Evolutionary conservation across 2,329 filamentous ascomycete species (phyloP).

Genomic region (Gremmenia infestans): DNA sequence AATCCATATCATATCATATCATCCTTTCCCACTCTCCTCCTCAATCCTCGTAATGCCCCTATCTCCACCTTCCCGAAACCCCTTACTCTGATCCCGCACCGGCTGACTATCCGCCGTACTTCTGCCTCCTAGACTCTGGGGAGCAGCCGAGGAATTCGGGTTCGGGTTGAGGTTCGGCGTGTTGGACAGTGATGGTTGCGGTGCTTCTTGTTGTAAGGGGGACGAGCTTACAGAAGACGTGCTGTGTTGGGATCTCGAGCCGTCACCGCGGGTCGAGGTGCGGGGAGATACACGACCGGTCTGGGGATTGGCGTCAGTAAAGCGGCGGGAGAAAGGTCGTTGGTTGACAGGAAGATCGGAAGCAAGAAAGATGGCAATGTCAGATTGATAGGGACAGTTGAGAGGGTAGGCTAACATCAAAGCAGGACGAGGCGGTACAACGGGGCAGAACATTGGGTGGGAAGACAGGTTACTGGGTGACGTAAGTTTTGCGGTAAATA

Average conservation of each 20-base stretch:
- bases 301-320: slow-evolving; percentile 1
- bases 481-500: too few species aligned
- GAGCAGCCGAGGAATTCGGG: slow-evolving; percentile 10
- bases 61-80: slow-evolving; percentile 25
- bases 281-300: slow-evolving; percentile 24
- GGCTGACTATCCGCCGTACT: slow-evolving; percentile 24
- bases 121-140: slow-evolving; percentile 18
- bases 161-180: slow-evolving; percentile 19
- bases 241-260: slow-evolving; percentile 11
- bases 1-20: too few species aligned
- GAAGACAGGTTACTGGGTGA: too few species aligned
- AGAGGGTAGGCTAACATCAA: neutral
- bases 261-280: slow-evolving; percentile 14
- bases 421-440: too few species aligned
- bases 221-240: slow-evolving; percentile 39
- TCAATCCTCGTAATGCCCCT: slow-evolving; percentile 27
- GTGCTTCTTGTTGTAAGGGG: slow-evolving; percentile 38
- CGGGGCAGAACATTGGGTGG: too few species aligned
- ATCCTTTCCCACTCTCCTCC: slow-evolving; percentile 13
- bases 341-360: neutral
- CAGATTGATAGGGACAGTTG: neutral
- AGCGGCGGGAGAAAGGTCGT: neutral
- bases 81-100: slow-evolving; percentile 21
- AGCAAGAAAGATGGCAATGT: neutral
- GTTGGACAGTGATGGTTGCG: slow-evolving; percentile 6